These are phyloP conservation scores for Kwoniella shivajii DNA, from an alignment of 1,284 basidiomycete species.

Conservation along the genomic window DNA sequence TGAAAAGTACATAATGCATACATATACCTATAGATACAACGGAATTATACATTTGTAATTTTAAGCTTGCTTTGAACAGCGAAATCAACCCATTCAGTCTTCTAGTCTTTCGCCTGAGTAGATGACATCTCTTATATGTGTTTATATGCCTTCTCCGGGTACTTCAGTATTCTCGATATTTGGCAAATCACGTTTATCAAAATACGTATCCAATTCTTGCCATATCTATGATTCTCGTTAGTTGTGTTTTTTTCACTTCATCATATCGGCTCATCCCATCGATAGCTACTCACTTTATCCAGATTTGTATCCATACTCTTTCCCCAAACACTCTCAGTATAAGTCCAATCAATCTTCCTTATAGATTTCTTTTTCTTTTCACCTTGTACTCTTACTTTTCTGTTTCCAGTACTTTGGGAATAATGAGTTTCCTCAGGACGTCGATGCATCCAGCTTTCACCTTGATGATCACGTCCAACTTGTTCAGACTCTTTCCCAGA, in stretches of 20 bases:
- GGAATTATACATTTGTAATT: not conserved
- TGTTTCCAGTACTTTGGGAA: not conserved
- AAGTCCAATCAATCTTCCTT: slow-evolving; percentile 40
- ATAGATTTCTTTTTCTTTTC: slow-evolving; percentile 8
- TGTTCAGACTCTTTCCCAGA: not conserved
- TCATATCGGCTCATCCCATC: not conserved
- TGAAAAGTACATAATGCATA: slow-evolving; percentile 8
- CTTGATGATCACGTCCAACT: slow-evolving; percentile 2
- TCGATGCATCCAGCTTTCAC: slow-evolving; percentile 13
- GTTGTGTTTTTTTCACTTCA: not conserved
- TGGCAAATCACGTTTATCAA: slow-evolving; percentile 6
- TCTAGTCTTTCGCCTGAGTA: too few species aligned
- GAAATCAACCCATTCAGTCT: too few species aligned
- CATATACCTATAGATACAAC: not conserved
- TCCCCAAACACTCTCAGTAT: slow-evolving; percentile 32
- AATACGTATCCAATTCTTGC: slow-evolving; percentile 16
- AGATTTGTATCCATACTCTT: slow-evolving; percentile 1
- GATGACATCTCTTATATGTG: not conserved
- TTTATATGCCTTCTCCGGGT: not conserved
- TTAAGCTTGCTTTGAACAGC: too few species aligned
- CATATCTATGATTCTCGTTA: slow-evolving; percentile 6
- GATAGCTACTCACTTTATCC: slow-evolving; percentile 16
- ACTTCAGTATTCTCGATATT: slow-evolving; percentile 1
- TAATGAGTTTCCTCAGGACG: slow-evolving; percentile 1
- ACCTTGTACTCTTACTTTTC: not conserved